Percentiles rank a stretch among this genome's conserved stretches.
These are phyloP conservation scores for Emergomyces africanus DNA, from an alignment of 2,329 filamentous ascomycete genomes.

Conservation along the genomic window DNA sequence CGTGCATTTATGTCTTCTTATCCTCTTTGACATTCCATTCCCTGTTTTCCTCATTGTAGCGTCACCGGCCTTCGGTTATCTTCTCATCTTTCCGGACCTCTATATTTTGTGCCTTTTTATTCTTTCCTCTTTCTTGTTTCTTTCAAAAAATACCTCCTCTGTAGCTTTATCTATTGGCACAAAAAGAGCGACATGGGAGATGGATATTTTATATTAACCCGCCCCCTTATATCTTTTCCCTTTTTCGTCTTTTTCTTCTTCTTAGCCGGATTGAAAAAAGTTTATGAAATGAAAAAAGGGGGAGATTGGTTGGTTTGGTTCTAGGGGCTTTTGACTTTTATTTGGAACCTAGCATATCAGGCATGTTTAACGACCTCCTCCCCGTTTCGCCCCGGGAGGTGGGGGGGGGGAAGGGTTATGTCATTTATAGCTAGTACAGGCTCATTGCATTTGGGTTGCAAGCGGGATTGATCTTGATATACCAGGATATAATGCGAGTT, in stretches of 20 bases:
- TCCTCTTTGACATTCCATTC: neutral
- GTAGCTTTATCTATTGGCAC: neutral
- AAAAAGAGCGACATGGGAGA: neutral
- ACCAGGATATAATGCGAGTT: neutral
- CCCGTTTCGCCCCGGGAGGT: neutral
- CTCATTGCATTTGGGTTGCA: neutral
- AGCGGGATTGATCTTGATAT: neutral
- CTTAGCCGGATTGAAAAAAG: neutral
- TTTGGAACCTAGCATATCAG: neutral
- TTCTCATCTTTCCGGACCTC: neutral
- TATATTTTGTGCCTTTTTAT: neutral
- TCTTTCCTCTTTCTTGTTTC: neutral
- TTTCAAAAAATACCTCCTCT: neutral
- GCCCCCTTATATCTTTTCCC: neutral
- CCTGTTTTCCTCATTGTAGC: neutral
- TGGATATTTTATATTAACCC: neutral
- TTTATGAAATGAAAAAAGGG: neutral
- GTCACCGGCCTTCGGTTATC: neutral
- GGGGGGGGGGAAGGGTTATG: no score
- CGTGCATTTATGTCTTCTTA: neutral
- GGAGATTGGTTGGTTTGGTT: no score
- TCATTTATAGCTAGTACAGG: neutral
- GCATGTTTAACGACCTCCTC: neutral
- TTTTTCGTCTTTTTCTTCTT: neutral
- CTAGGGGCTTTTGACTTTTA: neutral